Percentiles rank a stretch among this genome's conserved stretches.
Conservation (phyloP, 441 rosid genomes). For the Theobroma grandiflorum region DNA sequence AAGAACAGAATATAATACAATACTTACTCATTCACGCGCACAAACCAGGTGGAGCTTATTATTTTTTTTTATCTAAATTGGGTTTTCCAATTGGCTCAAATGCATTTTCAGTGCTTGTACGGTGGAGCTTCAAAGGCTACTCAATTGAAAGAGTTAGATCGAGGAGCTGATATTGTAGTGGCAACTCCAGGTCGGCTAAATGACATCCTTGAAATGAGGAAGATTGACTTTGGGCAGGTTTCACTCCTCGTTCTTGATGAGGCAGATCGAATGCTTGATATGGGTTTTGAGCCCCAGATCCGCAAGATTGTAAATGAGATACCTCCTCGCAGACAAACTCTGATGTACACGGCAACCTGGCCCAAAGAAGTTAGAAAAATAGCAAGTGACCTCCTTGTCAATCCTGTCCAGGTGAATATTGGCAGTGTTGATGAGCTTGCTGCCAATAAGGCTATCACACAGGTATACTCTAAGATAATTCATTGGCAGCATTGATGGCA, state of each 20-base stretch:
- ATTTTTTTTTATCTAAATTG: constrained; percentile 25
- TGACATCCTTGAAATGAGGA: constrained; percentile 90
- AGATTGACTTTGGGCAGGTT: constrained; percentile 77
- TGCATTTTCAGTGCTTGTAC: constrained; percentile 79
- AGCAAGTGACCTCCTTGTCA: constrained; percentile 88
- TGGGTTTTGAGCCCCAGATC: constrained; percentile 99
- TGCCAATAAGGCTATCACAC: constrained; percentile 95
- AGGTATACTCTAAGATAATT: constrained; percentile 49
- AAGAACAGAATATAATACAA: neutral
- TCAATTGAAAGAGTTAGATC: constrained; percentile 81
- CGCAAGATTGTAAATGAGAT: constrained; percentile 95
- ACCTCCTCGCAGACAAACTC: constrained; percentile 89
- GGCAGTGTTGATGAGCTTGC: constrained; percentile 95
- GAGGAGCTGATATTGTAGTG: constrained; percentile 95
- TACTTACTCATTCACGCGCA: neutral
- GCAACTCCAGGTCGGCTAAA: constrained; percentile 99
- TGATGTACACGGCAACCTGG: constrained; percentile 98
- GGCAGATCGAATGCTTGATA: constrained; percentile 99
- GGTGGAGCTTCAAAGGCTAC: constrained; percentile 98
- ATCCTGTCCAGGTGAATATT: constrained; percentile 95
- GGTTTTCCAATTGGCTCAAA: constrained; percentile 25
- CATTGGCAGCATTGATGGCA: constrained; percentile 10
- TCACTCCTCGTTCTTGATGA: constrained; percentile 96
- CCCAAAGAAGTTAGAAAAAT: constrained; percentile 96
- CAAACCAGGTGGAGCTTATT: neutral